phyloP scores from a whole-genome alignment of 2,329 filamentous ascomycete genomes.

The Clathrospora elynae region DNA sequence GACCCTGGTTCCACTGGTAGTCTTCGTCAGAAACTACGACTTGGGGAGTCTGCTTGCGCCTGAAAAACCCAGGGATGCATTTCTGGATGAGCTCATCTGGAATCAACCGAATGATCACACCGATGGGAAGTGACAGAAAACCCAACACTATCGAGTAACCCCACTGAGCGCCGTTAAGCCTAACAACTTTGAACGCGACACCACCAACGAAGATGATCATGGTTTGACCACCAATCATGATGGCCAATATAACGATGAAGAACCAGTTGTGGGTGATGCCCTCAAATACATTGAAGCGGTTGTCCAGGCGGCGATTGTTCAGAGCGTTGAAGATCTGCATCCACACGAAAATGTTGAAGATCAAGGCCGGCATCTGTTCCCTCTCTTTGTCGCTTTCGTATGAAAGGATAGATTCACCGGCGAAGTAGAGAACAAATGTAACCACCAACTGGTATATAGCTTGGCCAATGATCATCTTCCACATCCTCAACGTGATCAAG shows the following conservation, averaged over 20 bases:
- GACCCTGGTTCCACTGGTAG: conserved; percentile 69
- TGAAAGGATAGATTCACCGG: conserved; percentile 64
- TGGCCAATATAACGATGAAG: conserved; percentile 81
- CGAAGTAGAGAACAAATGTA: conserved; percentile 84
- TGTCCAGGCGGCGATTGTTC: conserved; percentile 95
- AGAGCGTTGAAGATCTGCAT: conserved; percentile 99
- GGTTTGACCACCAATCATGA: conserved; percentile 89
- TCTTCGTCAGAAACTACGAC: conserved; percentile 53
- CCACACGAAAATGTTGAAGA: conserved; percentile 99
- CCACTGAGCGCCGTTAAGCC: conserved; percentile 79
- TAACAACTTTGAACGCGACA: conserved; percentile 74
- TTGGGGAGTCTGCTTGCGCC: conserved; percentile 50
- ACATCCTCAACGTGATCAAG: conserved; percentile 85
- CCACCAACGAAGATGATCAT: conserved; percentile 90
- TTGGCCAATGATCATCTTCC: conserved; percentile 99
- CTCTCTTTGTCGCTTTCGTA: conserved; percentile 56
- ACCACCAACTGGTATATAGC: conserved; percentile 82
- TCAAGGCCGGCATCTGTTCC: conserved; percentile 70
- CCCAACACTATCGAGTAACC: conserved; percentile 84
- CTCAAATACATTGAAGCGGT: conserved; percentile 94
- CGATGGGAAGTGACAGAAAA: conserved; percentile 82
- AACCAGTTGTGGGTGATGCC: conserved; percentile 83
- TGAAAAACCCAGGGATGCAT: conserved; percentile 51
- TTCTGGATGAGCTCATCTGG: conserved; percentile 69
- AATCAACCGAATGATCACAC: conserved; percentile 77